Percentiles rank a stretch among this genome's conserved stretches.
These are phyloP conservation scores for Knoxdaviesia capensis DNA, from an alignment of 2,329 filamentous ascomycete genomes.

Conservation along the genomic window DNA sequence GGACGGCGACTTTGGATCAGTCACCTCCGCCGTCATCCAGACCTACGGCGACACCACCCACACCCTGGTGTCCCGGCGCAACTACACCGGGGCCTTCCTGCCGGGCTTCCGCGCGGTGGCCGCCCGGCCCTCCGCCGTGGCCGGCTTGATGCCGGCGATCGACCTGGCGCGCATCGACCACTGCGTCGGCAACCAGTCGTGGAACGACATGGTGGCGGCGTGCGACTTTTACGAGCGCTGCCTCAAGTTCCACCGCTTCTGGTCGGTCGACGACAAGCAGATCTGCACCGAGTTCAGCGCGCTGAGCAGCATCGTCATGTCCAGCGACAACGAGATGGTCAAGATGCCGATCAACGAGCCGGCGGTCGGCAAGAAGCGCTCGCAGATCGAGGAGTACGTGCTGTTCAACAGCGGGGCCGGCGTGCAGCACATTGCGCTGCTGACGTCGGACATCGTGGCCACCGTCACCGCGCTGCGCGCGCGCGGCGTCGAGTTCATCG, in stretches of 20 bases:
- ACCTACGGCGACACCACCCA: slow-evolving; percentile 95
- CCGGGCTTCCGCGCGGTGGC: slow-evolving; percentile 53
- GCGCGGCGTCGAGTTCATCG: slow-evolving; percentile 86
- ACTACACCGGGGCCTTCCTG: slow-evolving; percentile 60
- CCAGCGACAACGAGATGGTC: slow-evolving; percentile 62
- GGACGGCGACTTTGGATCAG: slow-evolving; percentile 42
- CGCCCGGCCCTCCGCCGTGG: slow-evolving; percentile 14
- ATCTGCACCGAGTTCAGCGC: slow-evolving; percentile 88
- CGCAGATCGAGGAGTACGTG: slow-evolving; percentile 86
- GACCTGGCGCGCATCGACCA: slow-evolving; percentile 67
- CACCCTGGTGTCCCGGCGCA: slow-evolving; percentile 57
- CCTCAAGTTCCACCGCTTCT: slow-evolving; percentile 90
- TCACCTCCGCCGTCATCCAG: slow-evolving; percentile 60
- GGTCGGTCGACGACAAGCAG: slow-evolving; percentile 84
- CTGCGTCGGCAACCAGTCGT: slow-evolving; percentile 93
- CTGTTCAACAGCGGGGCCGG: slow-evolving; percentile 78
- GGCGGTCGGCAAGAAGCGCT: slow-evolving; percentile 71
- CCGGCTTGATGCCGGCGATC: slow-evolving; percentile 35
- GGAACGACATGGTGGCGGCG: slow-evolving; percentile 61
- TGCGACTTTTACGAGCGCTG: slow-evolving; percentile 66
- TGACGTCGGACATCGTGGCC: slow-evolving; percentile 59
- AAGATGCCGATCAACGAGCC: slow-evolving; percentile 99
- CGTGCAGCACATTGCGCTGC: slow-evolving; percentile 83
- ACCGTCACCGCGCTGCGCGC: slow-evolving; percentile 61
- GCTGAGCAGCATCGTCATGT: slow-evolving; percentile 78